phyloP scores from a whole-genome alignment of 106 monocot genomes.

The Dendrobium catenatum region DNA sequence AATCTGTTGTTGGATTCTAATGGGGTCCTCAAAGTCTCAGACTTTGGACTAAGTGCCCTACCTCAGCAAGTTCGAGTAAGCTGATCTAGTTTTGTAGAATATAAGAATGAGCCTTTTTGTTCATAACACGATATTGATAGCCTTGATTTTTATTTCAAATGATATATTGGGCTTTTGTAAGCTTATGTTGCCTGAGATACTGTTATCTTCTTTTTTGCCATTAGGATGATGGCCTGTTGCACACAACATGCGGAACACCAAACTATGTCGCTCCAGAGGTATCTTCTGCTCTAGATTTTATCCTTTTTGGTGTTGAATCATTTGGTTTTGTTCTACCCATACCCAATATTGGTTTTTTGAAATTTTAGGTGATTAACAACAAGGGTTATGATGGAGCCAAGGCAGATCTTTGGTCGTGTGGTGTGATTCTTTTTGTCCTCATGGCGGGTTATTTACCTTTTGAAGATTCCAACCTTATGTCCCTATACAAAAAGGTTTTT shows the following conservation, averaged over 20 bases:
- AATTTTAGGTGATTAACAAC: conserved; percentile 62
- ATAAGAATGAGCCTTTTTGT: not conserved
- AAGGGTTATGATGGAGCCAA: conserved; percentile 96
- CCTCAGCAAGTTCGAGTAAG: conserved; percentile 76
- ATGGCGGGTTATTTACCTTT: conserved; percentile 94
- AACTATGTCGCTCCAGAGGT: conserved; percentile 94
- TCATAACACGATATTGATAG: not conserved
- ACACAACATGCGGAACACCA: conserved; percentile 95
- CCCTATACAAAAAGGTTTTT: conserved; percentile 71
- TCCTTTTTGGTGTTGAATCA: not conserved
- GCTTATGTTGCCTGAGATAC: not conserved
- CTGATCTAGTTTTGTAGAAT: not conserved
- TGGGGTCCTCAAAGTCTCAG: conserved; percentile 84
- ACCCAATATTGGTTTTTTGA: not conserved
- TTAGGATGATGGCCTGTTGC: conserved; percentile 86
- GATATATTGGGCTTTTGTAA: not conserved
- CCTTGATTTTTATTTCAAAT: not conserved
- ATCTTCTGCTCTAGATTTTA: not conserved
- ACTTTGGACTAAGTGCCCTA: conserved; percentile 94
- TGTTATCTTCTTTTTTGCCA: not conserved
- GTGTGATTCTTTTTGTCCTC: conserved; percentile 85
- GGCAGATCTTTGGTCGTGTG: conserved; percentile 97
- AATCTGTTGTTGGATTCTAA: conserved; percentile 70
- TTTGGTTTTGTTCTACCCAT: not conserved
- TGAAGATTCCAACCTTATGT: conserved; percentile 69